Evolutionary conservation across 75 land plant genomes (phyloP).

Genomic region (Sequoia sempervirens): DNA sequence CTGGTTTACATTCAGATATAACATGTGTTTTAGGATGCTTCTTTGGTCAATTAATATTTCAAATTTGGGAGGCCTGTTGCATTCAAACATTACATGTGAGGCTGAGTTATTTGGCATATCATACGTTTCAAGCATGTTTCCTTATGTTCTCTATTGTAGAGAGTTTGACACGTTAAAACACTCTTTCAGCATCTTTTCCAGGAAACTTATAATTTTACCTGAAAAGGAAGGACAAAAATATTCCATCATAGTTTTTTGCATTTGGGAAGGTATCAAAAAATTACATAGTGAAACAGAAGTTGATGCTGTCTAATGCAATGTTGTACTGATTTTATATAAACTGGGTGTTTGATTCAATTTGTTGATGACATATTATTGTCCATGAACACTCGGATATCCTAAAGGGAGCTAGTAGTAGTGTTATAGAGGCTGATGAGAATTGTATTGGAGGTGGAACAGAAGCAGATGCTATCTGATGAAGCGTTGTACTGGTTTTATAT

Average conservation of each 20-base stretch:
- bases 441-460: too few relatives aligned
- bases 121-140: background rate
- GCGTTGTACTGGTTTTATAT: too few relatives aligned
- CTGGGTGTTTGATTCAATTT: too few relatives aligned
- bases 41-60: background rate
- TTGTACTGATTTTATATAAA: too few relatives aligned
- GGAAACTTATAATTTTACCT: background rate
- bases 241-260: background rate
- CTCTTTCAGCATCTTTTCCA: background rate
- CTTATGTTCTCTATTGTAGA: background rate
- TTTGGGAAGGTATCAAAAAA: too few relatives aligned
- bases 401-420: too few relatives aligned
- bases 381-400: too few relatives aligned
- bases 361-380: too few relatives aligned
- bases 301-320: too few relatives aligned
- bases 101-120: background rate
- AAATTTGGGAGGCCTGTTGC: background rate
- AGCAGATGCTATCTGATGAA: too few relatives aligned
- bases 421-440: too few relatives aligned
- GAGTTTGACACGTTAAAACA: background rate
- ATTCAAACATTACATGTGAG: background rate
- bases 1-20: background rate
- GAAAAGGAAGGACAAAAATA: background rate
- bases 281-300: too few relatives aligned
- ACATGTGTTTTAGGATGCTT: background rate